Conservation (phyloP, 2,329 filamentous ascomycete species). For the Lecanosticta acicola region DNA sequence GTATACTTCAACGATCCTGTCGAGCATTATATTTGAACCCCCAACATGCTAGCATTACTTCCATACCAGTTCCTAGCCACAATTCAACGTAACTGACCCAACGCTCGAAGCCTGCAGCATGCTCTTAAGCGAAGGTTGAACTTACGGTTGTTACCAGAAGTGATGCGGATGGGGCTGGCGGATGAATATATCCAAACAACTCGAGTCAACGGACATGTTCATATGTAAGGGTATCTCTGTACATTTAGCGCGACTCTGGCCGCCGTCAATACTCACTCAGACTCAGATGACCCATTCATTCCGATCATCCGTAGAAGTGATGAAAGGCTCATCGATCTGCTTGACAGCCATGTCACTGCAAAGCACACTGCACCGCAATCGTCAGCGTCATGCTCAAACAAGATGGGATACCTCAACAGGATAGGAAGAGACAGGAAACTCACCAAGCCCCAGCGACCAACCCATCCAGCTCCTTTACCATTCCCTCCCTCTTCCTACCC, state of each 20-base stretch:
- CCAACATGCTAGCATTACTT: too few relatives aligned
- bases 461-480: constrained; percentile 85
- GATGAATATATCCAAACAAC: too few relatives aligned
- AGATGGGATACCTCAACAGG: not conserved
- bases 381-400: constrained; percentile 33
- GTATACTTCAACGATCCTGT: too few relatives aligned
- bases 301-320: constrained; percentile 64
- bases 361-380: constrained; percentile 58
- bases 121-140: too few relatives aligned
- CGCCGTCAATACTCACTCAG: too few relatives aligned
- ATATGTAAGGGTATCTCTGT: not conserved
- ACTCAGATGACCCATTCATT: constrained; percentile 66
- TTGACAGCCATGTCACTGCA: constrained; percentile 95
- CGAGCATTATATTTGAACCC: too few relatives aligned
- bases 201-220: too few relatives aligned
- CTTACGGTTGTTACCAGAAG: too few relatives aligned
- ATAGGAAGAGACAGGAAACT: constrained; percentile 31
- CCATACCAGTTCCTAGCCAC: too few relatives aligned
- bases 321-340: constrained; percentile 87
- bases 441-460: constrained; percentile 73
- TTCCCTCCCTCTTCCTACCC: constrained; percentile 68
- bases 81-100: too few relatives aligned
- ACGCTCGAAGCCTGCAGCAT: too few relatives aligned
- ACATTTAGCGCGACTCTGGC: not conserved
- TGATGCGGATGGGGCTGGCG: too few relatives aligned